Base-by-base conservation (phyloP, 805 yeast species). In the Saccharomyces jurei region DNA sequence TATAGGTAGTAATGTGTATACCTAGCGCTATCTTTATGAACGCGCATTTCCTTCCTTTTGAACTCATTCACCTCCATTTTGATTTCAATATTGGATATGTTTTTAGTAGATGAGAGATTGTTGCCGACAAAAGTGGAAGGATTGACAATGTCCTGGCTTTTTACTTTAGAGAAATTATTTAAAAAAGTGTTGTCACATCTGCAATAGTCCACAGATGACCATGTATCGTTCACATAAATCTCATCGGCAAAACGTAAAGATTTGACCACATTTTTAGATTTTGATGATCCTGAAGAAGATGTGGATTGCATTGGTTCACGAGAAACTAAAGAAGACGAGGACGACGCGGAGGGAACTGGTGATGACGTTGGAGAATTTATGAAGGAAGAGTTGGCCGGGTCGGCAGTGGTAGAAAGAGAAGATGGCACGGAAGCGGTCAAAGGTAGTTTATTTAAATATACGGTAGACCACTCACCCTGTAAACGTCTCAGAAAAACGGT, bases 21-120 rank as follows among this genome's bases (percentile, higher is more conserved):
- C 25, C 25, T 36, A 17, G 75, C 77, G 46, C 88, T 82, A 36
- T 74, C 71, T 54, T 80, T 83, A 65, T 87, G 89, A 36, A 87
- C 86, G 41, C 73, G 68, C 95, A 87, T 87, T 54, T 81, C 85
- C 53, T 71, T 72, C 57, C 80, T 77, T 65, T 87, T 87, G 70
- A 72, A 86, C 28, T 74, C 72, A 63, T 87, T 87, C 61, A 87
- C 67, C 63, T 87, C 92, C 46, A 72, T 70, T 65, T 87, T 81
- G 59, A 87, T 82, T 51, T 60, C 56, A 2, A 58, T 58, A n/a
- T 36, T 36, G 11, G 44, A 36, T 17, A 36, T 36, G 25, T 36
- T 36, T 36, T 36, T 36, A 8, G 44, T 36, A 22, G 44, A 36
- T 17, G 44, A 36, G 25, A 36, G 22, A 17, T 36, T 36, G 6